Percentiles rank a stretch among this genome's conserved stretches.
Evolutionary conservation across 2,329 filamentous ascomycete genomes (phyloP).

Genomic region (Rutstroemia sp.): DNA sequence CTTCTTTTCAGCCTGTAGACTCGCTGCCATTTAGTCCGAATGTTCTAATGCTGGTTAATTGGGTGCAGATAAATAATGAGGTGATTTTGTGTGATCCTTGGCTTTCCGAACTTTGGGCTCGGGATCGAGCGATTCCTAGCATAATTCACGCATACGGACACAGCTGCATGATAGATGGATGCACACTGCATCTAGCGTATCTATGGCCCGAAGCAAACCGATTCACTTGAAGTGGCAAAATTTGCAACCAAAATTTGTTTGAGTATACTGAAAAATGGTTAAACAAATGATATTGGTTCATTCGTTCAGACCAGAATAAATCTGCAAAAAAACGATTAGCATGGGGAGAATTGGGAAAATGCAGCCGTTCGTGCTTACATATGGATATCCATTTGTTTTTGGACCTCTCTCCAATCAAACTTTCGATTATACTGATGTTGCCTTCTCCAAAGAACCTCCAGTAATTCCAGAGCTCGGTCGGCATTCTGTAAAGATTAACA

Average conservation of each 20-base stretch:
- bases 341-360: not conserved
- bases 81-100: not conserved
- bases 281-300: not conserved
- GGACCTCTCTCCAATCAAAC: slow-evolving; percentile 27
- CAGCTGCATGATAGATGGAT: not conserved
- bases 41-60: not conserved
- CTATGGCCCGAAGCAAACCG: not conserved
- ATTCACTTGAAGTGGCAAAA: not conserved
- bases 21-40: not conserved
- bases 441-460: slow-evolving; percentile 27
- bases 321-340: slow-evolving; percentile 1
- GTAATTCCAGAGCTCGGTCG: slow-evolving; percentile 23
- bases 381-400: slow-evolving; percentile 27
- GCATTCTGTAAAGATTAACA: slow-evolving; percentile 20
- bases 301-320: slow-evolving; percentile 5
- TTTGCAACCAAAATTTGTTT: too few relatives aligned
- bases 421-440: slow-evolving; percentile 26
- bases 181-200: not conserved
- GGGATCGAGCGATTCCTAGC: not conserved
- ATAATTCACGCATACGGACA: not conserved
- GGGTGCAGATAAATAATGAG: not conserved
- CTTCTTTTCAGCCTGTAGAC: not conserved
- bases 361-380: slow-evolving; percentile 16
- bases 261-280: not conserved
- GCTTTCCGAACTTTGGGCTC: not conserved